phyloP scores from a whole-genome alignment of 1,284 basidiomycete genomes.

The Ceratobasidium sp. region DNA sequence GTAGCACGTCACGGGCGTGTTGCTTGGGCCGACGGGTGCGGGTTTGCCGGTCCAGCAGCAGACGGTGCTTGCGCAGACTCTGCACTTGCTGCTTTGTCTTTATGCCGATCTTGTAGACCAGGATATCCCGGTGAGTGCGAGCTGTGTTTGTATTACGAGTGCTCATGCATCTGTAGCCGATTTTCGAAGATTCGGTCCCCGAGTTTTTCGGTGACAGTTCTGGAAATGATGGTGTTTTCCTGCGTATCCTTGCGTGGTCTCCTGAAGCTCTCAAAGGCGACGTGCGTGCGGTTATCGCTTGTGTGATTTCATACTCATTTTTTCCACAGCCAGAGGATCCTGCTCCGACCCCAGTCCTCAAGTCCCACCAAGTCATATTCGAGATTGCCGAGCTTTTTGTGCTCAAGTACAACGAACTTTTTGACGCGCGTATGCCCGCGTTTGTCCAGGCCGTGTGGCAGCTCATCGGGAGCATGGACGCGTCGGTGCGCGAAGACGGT shows the following conservation, averaged over 20 bases:
- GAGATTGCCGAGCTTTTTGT: conserved; percentile 95
- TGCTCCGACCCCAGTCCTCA: conserved; percentile 82
- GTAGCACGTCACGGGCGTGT: conserved; percentile 22
- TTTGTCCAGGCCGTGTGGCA: conserved; percentile 95
- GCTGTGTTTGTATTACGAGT: neutral
- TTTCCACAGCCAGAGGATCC: conserved; percentile 78
- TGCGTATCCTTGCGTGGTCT: conserved; percentile 83
- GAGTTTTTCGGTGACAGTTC: conserved; percentile 74
- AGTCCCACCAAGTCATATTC: conserved; percentile 89
- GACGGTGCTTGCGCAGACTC: conserved; percentile 72
- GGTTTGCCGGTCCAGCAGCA: conserved; percentile 6
- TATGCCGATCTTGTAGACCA: conserved; percentile 96
- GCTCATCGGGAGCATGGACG: conserved; percentile 79
- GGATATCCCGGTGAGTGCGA: conserved; percentile 72
- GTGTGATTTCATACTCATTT: conserved; percentile 40
- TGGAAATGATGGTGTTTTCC: conserved; percentile 69
- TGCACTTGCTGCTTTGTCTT: conserved; percentile 84
- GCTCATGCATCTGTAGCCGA: conserved; percentile 60
- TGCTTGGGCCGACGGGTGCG: neutral
- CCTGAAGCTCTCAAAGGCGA: conserved; percentile 74
- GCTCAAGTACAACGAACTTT: conserved; percentile 90
- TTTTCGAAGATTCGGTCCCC: conserved; percentile 88
- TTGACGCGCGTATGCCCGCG: conserved; percentile 77
- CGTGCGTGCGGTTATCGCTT: conserved; percentile 60
- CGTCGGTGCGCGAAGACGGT: conserved; percentile 80